Evolutionary conservation across 495 filamentous ascomycete species (phyloP).

Genomic region (Haplographium delicatum): DNA sequence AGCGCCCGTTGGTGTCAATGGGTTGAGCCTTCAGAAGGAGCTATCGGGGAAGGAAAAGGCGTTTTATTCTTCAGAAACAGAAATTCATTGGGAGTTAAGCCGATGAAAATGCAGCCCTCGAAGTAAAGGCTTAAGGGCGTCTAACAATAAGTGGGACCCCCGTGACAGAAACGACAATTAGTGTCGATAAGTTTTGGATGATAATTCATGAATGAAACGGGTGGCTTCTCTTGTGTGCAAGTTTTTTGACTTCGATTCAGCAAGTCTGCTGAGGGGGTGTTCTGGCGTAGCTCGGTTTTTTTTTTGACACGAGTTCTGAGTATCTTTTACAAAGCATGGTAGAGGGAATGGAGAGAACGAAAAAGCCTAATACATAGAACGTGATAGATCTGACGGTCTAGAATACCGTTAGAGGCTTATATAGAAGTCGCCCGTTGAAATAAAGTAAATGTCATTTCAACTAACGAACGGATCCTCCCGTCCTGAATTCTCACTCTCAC

Average conservation of each 20-base stretch:
- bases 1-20: slow-evolving; percentile 69
- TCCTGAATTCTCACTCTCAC: too few relatives aligned
- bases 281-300: slow-evolving; percentile 6
- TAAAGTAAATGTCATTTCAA: slow-evolving; percentile 1
- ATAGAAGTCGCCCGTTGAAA: slow-evolving; percentile 2
- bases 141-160: too few relatives aligned
- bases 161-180: too few relatives aligned
- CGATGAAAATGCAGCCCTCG: slow-evolving; percentile 39
- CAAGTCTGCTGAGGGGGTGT: slow-evolving; percentile 7
- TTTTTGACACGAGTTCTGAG: neutral
- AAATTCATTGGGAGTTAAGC: slow-evolving; percentile 67
- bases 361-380: neutral
- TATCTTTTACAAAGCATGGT: too few relatives aligned
- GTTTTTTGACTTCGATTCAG: slow-evolving; percentile 8
- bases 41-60: slow-evolving; percentile 56
- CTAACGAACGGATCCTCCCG: too few relatives aligned
- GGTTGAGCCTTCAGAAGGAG: slow-evolving; percentile 64
- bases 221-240: neutral
- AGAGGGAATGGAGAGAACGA: too few relatives aligned
- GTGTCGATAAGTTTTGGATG: too few relatives aligned
- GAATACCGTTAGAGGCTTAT: slow-evolving; percentile 7
- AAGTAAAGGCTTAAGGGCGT: neutral
- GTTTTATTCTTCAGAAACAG: slow-evolving; percentile 70
- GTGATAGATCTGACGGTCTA: neutral
- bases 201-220: neutral